Percentiles rank a stretch among this genome's conserved stretches.
Conservation (phyloP, 2,329 filamentous ascomycete genomes). For the Fonsecaea monophora region DNA sequence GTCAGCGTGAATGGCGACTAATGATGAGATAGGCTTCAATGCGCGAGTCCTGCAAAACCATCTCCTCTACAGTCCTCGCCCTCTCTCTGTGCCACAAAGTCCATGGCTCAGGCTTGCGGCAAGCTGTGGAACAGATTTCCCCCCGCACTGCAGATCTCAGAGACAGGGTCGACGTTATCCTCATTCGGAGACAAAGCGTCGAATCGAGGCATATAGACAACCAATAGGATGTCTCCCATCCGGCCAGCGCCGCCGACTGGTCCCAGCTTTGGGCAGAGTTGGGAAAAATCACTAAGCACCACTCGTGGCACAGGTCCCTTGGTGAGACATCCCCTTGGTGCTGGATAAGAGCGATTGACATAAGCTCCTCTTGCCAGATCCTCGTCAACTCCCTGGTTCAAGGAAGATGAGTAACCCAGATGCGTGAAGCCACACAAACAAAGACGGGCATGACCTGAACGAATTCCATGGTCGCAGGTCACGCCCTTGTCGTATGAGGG, state of each 20-base stretch:
- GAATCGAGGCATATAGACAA: background rate
- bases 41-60: background rate
- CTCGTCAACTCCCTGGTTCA: background rate
- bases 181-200: background rate
- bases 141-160: constrained; percentile 1
- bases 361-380: background rate
- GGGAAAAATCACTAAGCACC: background rate
- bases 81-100: background rate
- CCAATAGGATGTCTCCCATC: background rate
- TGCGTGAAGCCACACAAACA: background rate
- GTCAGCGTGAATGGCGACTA: background rate
- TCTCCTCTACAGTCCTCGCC: background rate
- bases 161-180: background rate
- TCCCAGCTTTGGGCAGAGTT: background rate
- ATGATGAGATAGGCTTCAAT: background rate
- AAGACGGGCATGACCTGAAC: background rate
- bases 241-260: background rate
- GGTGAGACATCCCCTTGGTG: background rate
- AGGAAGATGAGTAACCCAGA: background rate
- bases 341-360: background rate
- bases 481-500: background rate
- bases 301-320: background rate
- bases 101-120: background rate
- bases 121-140: background rate
- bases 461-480: background rate